Conservation (phyloP, 1,284 basidiomycete species). For the Jaminaea rosea region DNA sequence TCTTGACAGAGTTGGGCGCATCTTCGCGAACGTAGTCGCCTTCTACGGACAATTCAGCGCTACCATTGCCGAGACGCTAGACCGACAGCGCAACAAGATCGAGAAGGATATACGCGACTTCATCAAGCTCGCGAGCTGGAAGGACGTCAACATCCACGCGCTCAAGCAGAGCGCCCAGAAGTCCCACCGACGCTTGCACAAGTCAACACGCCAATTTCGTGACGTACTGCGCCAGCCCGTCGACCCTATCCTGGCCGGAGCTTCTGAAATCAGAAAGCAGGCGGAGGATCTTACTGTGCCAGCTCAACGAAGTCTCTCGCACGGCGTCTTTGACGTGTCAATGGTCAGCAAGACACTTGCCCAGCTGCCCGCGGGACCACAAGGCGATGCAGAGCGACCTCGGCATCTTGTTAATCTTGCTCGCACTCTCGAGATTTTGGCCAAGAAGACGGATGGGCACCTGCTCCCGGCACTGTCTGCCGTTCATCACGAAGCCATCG, state of each 20-base stretch:
- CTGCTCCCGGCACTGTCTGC: constrained; percentile 18
- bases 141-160: constrained; percentile 90
- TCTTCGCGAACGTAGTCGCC: constrained; percentile 61
- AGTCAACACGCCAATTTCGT: constrained; percentile 83
- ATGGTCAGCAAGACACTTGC: neutral
- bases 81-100: constrained; percentile 57
- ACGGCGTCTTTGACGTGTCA: neutral
- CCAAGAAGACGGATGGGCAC: constrained; percentile 12
- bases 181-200: constrained; percentile 86
- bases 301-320: neutral
- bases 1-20: constrained; percentile 45
- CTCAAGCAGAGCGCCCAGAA: constrained; percentile 82
- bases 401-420: constrained; percentile 15
- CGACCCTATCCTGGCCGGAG: constrained; percentile 36
- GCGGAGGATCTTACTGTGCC: neutral
- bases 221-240: constrained; percentile 70
- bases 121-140: constrained; percentile 96
- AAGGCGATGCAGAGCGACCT: neutral
- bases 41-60: constrained; percentile 63
- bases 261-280: neutral
- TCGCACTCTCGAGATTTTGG: constrained; percentile 23
- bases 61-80: constrained; percentile 55
- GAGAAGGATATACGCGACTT: constrained; percentile 76
- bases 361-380: neutral
- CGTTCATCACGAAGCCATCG: constrained; percentile 47